A percentile compares a stretch with the other conserved stretches of the same genome.
phyloP scores from a whole-genome alignment of 345 rosid species.

The Dovyalis caffra region DNA sequence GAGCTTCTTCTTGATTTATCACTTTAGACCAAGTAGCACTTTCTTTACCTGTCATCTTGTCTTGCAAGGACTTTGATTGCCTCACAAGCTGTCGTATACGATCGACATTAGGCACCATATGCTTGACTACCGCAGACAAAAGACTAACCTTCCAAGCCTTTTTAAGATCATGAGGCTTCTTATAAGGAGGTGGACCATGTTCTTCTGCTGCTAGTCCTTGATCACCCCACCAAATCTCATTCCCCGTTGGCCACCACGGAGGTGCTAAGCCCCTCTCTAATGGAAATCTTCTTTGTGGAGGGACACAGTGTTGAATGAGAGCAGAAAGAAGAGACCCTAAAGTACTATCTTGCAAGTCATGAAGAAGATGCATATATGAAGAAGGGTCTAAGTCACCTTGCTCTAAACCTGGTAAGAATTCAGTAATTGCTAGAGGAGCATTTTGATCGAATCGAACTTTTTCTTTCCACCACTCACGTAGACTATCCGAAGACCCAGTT shows the following conservation, averaged over 20 bases:
- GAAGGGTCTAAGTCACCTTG: conserved; percentile 16
- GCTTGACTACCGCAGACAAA: conserved; percentile 64
- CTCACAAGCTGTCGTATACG: conserved; percentile 46
- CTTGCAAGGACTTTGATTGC: conserved; percentile 68
- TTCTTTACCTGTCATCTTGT: conserved; percentile 70
- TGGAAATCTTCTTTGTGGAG: conserved; percentile 64
- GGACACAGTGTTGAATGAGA: conserved; percentile 60
- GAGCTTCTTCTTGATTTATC: conserved; percentile 55
- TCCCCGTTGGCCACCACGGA: conserved; percentile 74
- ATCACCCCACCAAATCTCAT: conserved; percentile 65
- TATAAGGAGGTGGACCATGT: conserved; percentile 62
- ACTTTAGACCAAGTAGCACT: conserved; percentile 55
- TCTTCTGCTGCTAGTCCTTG: conserved; percentile 41
- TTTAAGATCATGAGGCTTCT: conserved; percentile 65
- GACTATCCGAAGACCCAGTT: conserved; percentile 64
- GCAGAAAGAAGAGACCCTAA: conserved; percentile 67
- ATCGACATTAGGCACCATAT: conserved; percentile 49
- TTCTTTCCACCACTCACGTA: conserved; percentile 74
- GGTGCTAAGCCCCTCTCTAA: conserved; percentile 60
- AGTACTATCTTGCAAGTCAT: conserved; percentile 64
- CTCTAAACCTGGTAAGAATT: conserved; percentile 26
- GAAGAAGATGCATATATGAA: conserved; percentile 48
- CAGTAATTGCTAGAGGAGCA: conserved; percentile 44
- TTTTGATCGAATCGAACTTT: conserved; percentile 48
- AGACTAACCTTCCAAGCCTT: conserved; percentile 74